A percentile compares a stretch with the other conserved stretches of the same genome.
These are phyloP conservation scores for Amanita molliuscula DNA, from an alignment of 768 basidiomycete species.

Conservation along the genomic window DNA sequence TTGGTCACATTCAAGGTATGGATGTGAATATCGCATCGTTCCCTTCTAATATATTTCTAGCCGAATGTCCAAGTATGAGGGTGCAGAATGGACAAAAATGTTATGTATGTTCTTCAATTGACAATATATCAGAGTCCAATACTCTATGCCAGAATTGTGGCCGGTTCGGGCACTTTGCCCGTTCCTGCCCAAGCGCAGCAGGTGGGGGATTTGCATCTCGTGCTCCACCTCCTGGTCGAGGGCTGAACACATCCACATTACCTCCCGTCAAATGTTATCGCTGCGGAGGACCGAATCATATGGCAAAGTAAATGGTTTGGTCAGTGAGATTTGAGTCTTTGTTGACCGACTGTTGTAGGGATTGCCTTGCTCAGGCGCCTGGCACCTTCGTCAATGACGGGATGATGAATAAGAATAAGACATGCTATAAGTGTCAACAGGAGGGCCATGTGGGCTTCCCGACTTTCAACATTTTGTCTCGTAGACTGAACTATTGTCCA, in stretches of 20 bases:
- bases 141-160: conserved; percentile 54
- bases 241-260: conserved; percentile 63
- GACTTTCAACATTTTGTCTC: not conserved
- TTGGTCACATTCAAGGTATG: conserved; percentile 73
- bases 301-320: conserved; percentile 48
- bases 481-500: conserved; percentile 14
- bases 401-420: conserved; percentile 56
- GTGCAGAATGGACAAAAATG: conserved; percentile 68
- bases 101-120: conserved; percentile 44
- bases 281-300: conserved; percentile 83
- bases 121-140: not conserved
- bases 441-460: conserved; percentile 66
- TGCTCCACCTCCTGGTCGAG: conserved; percentile 64
- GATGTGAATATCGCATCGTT: not conserved
- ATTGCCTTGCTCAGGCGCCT: conserved; percentile 73
- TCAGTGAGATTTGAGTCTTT: not conserved
- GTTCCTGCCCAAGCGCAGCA: conserved; percentile 47
- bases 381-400: conserved; percentile 41
- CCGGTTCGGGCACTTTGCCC: conserved; percentile 75
- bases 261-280: conserved; percentile 85
- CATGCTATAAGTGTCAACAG: conserved; percentile 82
- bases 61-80: conserved; percentile 77
- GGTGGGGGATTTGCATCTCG: conserved; percentile 51
- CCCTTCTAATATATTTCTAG: conserved; percentile 19
- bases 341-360: conserved; percentile 25